phyloP scores from a whole-genome alignment of 495 filamentous ascomycete genomes.

The Aspergillus saccharolyticus region DNA sequence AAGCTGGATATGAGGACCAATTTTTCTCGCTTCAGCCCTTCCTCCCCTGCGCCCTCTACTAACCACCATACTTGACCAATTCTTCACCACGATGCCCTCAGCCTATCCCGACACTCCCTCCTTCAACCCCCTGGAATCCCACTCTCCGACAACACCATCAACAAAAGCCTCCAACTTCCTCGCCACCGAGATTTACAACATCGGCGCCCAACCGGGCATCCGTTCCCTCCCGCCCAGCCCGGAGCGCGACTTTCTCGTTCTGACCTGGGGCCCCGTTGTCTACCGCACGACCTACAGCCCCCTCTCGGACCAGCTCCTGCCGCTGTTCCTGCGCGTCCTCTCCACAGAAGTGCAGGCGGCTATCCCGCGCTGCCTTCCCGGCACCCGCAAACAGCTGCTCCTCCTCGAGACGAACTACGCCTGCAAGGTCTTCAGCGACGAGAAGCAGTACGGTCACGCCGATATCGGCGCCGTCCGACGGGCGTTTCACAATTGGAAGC shows the following conservation, averaged over 20 bases:
- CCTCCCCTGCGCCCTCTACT: not conserved
- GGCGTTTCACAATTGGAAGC: conserved; percentile 27
- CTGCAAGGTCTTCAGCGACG: conserved; percentile 23
- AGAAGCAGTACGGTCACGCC: conserved; percentile 11
- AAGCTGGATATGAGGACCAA: no score
- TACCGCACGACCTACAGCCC: conserved; percentile 27
- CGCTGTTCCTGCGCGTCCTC: conserved; percentile 22
- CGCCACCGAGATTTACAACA: conserved; percentile 26
- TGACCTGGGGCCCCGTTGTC: conserved; percentile 29
- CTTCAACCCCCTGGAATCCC: no score
- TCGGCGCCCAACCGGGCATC: conserved; percentile 24
- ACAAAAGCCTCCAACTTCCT: conserved; percentile 15
- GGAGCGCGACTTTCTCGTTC: conserved; percentile 25
- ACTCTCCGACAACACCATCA: not conserved
- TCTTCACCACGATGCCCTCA: conserved; percentile 3
- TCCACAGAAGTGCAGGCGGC: conserved; percentile 20
- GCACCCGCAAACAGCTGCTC: conserved; percentile 17
- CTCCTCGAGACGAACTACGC: conserved; percentile 21
- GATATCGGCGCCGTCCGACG: conserved; percentile 18
- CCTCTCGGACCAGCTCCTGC: conserved; percentile 19
- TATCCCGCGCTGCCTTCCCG: conserved; percentile 18
- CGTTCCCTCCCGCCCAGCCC: conserved; percentile 23
- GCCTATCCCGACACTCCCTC: no score
- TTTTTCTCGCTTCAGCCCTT: not conserved
- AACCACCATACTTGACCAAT: not conserved